Base-by-base conservation (phyloP, 2,329 filamentous ascomycete species). In the Fusarium pilosicola region DNA sequence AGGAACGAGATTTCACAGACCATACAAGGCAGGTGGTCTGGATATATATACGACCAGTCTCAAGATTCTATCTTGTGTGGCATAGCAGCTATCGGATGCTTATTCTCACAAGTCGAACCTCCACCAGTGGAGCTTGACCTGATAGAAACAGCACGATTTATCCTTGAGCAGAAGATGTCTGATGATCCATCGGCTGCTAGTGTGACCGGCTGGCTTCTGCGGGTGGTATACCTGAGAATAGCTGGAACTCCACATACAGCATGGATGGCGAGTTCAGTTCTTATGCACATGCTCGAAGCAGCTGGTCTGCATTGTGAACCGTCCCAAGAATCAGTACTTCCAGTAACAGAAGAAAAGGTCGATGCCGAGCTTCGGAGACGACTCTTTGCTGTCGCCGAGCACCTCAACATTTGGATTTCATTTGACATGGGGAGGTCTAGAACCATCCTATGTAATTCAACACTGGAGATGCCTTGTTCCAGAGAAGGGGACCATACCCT, bases 251-350 rank as follows among this genome's bases (percentile, higher is more conserved):
- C 88, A 3, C 86, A 90, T 65, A 83, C 84, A 2, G 84, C 86
- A 6, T 89, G 87, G 88, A 87, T 90, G 80, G 87, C 88, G 1
- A 89, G 86, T 70, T 89, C 86, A 67, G 86, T 84, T 3, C 78
- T 88, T 26, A 88, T 90, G 86, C 89, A 90, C 71, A 83, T 90
- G 56, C 81, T 88, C 5, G 89, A 90, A 74, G 87, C 88, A 7
- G 85, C 86, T 4, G 85, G 85, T 0, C 65, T 88, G 5, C 85
- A 87, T 28, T 80, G 79, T 8, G 86, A 87, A 63, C 77, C 78
- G 2, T 74, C 76, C 0, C 60, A 66, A 7, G 76, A 79, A 18
- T 77, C 79, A 3, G 71, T 79, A 0, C 76, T 83, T 6, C 75
- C 70, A 0, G 58, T 70, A 3, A 49, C 78, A 2, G 76, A 69